Conservation (phyloP, 1,284 basidiomycete species). For the Sanghuangporus baumii region DNA sequence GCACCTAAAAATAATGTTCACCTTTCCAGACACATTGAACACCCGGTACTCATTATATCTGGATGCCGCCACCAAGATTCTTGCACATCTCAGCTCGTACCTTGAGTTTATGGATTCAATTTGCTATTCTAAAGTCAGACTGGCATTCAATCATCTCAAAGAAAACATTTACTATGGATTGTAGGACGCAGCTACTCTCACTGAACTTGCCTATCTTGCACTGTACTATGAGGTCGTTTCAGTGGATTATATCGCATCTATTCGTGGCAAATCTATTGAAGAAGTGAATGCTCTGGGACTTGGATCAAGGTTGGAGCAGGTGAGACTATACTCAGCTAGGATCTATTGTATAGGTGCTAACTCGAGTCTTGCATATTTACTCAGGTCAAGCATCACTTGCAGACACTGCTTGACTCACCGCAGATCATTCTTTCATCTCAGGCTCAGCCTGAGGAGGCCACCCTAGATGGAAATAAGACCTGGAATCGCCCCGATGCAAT, state of each 20-base stretch:
- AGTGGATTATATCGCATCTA: conserved; percentile 27
- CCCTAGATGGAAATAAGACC: conserved; percentile 10
- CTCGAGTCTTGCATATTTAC: conserved; percentile 19
- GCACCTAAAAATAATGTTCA: background rate
- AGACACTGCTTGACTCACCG: conserved; percentile 21
- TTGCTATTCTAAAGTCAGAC: conserved; percentile 25
- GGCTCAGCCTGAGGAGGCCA: background rate
- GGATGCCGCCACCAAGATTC: conserved; percentile 24
- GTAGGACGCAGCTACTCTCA: conserved; percentile 27
- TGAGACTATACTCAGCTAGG: too few species aligned
- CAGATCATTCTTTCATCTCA: conserved; percentile 20
- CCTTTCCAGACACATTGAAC: conserved; percentile 26
- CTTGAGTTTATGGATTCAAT: conserved; percentile 25
- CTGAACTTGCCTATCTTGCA: conserved; percentile 30
- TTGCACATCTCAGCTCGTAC: conserved; percentile 21
- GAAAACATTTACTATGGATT: conserved; percentile 30
- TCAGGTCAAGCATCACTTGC: conserved; percentile 21
- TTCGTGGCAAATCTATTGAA: conserved; percentile 19
- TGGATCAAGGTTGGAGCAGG: conserved; percentile 19
- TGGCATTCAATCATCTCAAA: conserved; percentile 22
- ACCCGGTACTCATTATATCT: conserved; percentile 28
- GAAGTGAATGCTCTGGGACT: conserved; percentile 24
- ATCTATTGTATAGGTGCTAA: background rate
- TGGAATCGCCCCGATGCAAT: background rate
- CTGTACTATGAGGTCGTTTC: conserved; percentile 28